A percentile compares a stretch with the other conserved stretches of the same genome.
Evolutionary conservation across 768 basidiomycete species (phyloP).

Genomic region (Trametopsis cervina): DNA sequence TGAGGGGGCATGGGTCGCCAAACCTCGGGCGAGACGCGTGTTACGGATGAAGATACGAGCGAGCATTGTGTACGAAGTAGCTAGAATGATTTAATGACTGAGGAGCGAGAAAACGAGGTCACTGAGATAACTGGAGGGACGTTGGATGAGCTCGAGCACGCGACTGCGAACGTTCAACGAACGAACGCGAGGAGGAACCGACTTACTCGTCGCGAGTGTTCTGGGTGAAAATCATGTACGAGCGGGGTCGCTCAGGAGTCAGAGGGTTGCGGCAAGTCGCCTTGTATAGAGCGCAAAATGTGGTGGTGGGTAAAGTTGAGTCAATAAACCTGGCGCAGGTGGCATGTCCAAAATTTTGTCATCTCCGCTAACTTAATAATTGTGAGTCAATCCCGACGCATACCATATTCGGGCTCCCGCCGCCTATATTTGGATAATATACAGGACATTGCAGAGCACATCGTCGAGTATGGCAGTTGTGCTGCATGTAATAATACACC

Average conservation of each 20-base stretch:
- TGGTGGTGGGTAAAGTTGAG: constrained; percentile 9
- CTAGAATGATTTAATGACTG: constrained; percentile 26
- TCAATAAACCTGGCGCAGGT: background rate
- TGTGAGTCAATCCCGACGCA: background rate
- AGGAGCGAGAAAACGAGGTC: constrained; percentile 83
- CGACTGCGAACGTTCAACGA: constrained; percentile 16
- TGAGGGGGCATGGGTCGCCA: constrained; percentile 58
- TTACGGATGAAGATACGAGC: constrained; percentile 44
- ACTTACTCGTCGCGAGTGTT: constrained; percentile 86
- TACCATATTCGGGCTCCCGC: background rate
- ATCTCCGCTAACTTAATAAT: background rate
- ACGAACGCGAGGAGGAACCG: background rate
- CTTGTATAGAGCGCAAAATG: constrained; percentile 3
- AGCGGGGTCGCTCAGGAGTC: constrained; percentile 23
- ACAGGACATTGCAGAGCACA: too few relatives aligned
- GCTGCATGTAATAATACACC: too few relatives aligned
- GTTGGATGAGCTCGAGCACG: too few relatives aligned
- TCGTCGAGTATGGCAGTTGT: too few relatives aligned
- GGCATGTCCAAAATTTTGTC: background rate
- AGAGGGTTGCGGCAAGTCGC: background rate
- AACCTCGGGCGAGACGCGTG: constrained; percentile 45
- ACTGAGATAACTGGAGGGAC: constrained; percentile 72
- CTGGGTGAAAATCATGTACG: constrained; percentile 78
- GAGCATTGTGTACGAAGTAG: constrained; percentile 43
- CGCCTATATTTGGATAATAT: too few relatives aligned